Conservation (phyloP, 2,329 filamentous ascomycete species). For the Alternaria sp. region DNA sequence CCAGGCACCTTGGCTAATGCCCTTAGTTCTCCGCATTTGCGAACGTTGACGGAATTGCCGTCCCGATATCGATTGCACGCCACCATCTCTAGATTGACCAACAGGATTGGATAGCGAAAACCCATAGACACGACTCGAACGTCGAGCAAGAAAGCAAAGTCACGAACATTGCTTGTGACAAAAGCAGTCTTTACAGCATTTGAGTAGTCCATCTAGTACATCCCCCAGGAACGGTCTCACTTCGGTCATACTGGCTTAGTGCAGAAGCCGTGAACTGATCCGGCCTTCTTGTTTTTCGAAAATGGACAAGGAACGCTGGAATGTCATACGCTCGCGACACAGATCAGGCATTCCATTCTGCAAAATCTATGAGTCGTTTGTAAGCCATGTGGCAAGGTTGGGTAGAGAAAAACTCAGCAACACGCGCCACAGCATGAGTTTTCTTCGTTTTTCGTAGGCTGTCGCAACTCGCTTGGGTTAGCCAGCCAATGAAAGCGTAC, state of each 20-base stretch:
- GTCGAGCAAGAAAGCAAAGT: background rate
- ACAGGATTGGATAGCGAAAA: background rate
- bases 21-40: background rate
- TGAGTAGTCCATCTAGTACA: background rate
- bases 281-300: background rate
- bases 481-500: background rate
- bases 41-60: background rate
- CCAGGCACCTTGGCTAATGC: background rate
- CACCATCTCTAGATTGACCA: background rate
- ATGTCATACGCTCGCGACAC: background rate
- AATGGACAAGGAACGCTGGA: background rate
- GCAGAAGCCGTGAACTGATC: background rate
- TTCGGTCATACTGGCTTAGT: background rate
- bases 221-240: background rate
- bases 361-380: background rate
- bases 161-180: background rate
- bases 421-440: background rate
- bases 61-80: background rate
- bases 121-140: background rate
- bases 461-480: background rate
- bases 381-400: background rate
- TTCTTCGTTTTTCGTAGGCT: background rate
- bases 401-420: background rate
- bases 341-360: background rate
- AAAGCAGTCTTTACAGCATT: background rate